Evolutionary conservation across 2,329 filamentous ascomycete genomes (phyloP).

Genomic region (Botrytis sinoallii): DNA sequence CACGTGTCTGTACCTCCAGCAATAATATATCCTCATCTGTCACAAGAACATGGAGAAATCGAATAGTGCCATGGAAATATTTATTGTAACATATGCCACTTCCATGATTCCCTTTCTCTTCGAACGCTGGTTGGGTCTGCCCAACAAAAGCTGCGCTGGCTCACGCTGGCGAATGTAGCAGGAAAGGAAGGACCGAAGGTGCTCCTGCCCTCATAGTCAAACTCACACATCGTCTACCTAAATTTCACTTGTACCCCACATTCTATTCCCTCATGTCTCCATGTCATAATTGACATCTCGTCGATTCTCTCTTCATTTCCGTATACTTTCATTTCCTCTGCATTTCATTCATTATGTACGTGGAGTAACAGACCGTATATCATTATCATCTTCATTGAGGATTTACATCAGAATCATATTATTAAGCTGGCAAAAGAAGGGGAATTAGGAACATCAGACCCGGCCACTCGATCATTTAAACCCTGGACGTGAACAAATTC

Average conservation of each 20-base stretch:
- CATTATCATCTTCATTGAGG: background rate
- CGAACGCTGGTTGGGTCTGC: too few species aligned
- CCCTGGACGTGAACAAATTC: background rate
- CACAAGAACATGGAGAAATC: background rate
- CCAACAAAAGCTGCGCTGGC: background rate
- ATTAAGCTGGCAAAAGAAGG: background rate
- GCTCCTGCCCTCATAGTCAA: background rate
- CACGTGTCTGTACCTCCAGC: background rate
- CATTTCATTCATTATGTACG: background rate
- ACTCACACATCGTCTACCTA: background rate
- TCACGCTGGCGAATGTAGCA: background rate
- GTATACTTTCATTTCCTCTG: background rate
- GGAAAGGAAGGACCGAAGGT: slow-evolving; percentile 2
- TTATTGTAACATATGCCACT: background rate
- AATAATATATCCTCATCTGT: background rate
- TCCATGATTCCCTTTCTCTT: background rate
- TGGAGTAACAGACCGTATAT: background rate
- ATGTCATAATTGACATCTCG: background rate
- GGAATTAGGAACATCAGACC: background rate
- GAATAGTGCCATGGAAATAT: background rate
- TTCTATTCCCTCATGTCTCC: background rate
- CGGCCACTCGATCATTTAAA: background rate
- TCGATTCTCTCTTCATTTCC: background rate
- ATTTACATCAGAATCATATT: too few species aligned
- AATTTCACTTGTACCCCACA: background rate